Conservation (phyloP, 2,329 filamentous ascomycete genomes). For the Cercospora sp. region DNA sequence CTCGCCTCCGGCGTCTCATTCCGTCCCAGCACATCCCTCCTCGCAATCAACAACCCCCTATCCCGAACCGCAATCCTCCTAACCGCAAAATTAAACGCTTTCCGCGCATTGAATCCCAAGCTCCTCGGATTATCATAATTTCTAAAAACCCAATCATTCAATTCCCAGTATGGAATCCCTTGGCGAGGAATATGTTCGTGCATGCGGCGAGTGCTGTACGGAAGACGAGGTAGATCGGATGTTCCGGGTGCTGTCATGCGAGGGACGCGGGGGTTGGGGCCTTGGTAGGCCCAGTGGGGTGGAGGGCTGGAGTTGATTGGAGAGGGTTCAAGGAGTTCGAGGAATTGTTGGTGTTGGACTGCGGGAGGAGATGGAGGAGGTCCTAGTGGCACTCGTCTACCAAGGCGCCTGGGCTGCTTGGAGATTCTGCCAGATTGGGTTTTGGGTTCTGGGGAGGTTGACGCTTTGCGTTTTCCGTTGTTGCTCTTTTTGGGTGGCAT, state of each 20-base stretch:
- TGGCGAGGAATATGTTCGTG: neutral
- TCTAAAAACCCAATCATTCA: neutral
- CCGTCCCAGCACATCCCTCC: neutral
- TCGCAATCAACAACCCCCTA: neutral
- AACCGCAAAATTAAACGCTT: neutral
- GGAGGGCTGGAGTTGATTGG: neutral
- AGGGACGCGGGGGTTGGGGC: neutral
- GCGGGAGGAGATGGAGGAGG: too few relatives aligned
- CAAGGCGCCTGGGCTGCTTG: neutral
- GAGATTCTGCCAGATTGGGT: neutral
- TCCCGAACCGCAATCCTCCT: neutral
- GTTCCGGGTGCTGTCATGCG: neutral
- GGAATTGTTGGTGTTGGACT: neutral
- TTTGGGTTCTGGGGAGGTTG: neutral
- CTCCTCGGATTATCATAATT: neutral
- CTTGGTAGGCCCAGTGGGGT: neutral
- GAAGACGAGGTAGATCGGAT: neutral
- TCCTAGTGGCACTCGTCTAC: too few relatives aligned
- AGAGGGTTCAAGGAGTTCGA: neutral
- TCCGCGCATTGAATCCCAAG: neutral
- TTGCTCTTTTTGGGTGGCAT: neutral
- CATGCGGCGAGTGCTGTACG: neutral
- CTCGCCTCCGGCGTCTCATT: neutral
- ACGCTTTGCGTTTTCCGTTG: neutral
- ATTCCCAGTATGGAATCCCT: neutral